Evolutionary conservation across 495 filamentous ascomycete species (phyloP).

Genomic region (Monascus purpureus): DNA sequence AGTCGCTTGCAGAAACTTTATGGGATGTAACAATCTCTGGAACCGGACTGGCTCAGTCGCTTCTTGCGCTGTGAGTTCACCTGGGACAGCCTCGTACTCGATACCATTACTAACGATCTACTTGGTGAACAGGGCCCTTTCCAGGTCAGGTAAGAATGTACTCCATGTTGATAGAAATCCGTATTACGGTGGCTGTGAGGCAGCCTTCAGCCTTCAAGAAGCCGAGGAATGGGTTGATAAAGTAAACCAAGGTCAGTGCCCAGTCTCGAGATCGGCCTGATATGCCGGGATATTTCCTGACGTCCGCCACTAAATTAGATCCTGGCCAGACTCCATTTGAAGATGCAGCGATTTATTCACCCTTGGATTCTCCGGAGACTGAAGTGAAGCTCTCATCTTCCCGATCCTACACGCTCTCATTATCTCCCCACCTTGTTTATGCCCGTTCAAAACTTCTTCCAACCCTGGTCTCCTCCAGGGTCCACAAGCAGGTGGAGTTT

Average conservation of each 20-base stretch:
- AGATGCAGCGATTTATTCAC: slow-evolving; percentile 21
- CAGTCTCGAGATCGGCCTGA: background rate
- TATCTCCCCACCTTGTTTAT: slow-evolving; percentile 82
- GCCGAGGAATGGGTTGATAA: slow-evolving; percentile 55
- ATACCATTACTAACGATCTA: slow-evolving; percentile 23
- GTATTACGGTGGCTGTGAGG: slow-evolving; percentile 78
- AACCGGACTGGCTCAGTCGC: slow-evolving; percentile 78
- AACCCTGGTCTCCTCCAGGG: slow-evolving; percentile 70
- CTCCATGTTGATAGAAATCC: slow-evolving; percentile 78
- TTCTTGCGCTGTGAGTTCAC: slow-evolving; percentile 73
- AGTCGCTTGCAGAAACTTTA: slow-evolving; percentile 58
- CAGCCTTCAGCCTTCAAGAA: slow-evolving; percentile 78
- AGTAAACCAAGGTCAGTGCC: slow-evolving; percentile 30
- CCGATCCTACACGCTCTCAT: slow-evolving; percentile 67
- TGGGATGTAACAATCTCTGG: slow-evolving; percentile 92
- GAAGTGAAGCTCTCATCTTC: slow-evolving; percentile 41
- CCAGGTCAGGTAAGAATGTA: slow-evolving; percentile 79
- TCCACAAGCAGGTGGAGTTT: slow-evolving; percentile 83
- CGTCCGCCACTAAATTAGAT: slow-evolving; percentile 16
- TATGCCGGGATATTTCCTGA: slow-evolving; percentile 10
- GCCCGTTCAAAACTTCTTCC: slow-evolving; percentile 61
- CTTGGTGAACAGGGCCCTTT: slow-evolving; percentile 70
- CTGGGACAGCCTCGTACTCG: slow-evolving; percentile 2
- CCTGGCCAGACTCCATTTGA: slow-evolving; percentile 19
- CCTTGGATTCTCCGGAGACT: slow-evolving; percentile 7